Evolutionary conservation across 148 eudicot species (phyloP).

Genomic region (Salicornia ramosissima): DNA sequence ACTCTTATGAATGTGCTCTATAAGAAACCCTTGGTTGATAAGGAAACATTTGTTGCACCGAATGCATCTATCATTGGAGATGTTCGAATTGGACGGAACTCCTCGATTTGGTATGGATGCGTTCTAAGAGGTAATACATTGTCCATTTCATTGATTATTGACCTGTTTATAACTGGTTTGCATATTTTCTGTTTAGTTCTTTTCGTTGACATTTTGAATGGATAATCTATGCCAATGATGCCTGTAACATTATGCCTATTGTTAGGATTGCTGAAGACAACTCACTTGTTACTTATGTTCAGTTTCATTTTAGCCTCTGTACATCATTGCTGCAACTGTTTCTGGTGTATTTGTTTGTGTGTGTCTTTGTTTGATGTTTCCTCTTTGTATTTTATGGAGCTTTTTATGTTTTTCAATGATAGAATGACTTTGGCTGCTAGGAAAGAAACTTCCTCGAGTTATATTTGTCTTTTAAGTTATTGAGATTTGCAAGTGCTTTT

Average conservation of each 20-base stretch:
- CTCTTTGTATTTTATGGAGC: neutral
- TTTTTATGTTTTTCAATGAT: too few relatives aligned
- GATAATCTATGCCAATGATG: neutral
- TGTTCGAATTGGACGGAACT: conserved; percentile 60
- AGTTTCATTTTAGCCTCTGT: too few relatives aligned
- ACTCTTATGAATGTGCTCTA: conserved; percentile 74
- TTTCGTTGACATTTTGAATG: neutral
- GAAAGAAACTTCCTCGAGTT: neutral
- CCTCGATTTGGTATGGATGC: conserved; percentile 93
- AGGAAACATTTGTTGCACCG: conserved; percentile 83
- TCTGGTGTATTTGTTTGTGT: too few relatives aligned
- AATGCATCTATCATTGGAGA: conserved; percentile 84
- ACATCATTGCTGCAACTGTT: too few relatives aligned
- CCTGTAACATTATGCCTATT: neutral
- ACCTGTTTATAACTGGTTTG: neutral
- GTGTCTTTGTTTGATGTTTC: too few relatives aligned
- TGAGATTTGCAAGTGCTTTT: too few relatives aligned
- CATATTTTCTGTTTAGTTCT: neutral
- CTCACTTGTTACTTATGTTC: too few relatives aligned
- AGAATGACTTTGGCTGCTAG: neutral
- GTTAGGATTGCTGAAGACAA: neutral
- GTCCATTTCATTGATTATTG: neutral
- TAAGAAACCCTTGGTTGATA: conserved; percentile 74
- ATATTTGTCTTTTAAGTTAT: neutral
- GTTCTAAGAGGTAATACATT: conserved; percentile 68